Base-by-base conservation (phyloP, 345 rosid genomes). In the Firmiana major region DNA sequence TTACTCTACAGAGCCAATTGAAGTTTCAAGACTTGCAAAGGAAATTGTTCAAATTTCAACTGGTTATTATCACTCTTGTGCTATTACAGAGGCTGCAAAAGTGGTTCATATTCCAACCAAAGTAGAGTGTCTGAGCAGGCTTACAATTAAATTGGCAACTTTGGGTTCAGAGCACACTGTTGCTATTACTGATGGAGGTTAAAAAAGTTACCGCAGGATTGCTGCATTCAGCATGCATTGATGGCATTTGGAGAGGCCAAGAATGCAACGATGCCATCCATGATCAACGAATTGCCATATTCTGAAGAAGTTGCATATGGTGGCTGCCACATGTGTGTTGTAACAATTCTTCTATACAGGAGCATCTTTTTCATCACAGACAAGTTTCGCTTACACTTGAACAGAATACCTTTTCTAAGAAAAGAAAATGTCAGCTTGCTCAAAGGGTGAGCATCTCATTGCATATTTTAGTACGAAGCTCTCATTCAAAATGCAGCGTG, bases 111-210 rank as follows among this genome's bases (percentile, higher is more conserved):
- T 76, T 28, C 97, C 98, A 22, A 89, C 96, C 76, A 90, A 89
- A 84, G 90, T 93, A 68, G 91, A 92, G 77, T 88, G 81, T 86
- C 79, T 95, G 87, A 81, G 84, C 71, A 97, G 96, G 70, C 85
- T 95, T 74, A 49, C 77, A 81, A 84, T 90, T 21, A 88, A 86
- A 85, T 83, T 72, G 63, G 94, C 83, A 60, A 92, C 99, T 79
- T 85, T 95, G 84, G 98, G 93, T 72, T 89, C 97, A 42, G 99
- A 95, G 85, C 98, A 95, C 77, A 89, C 98, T 26, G 71, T 95
- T 81, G 99, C 97, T 83, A 89, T 95, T 77, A 87, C 98, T n/a
- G n/a, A n/a, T 82, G 97, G 97, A 93, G 99, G 93, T 95, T 34
- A 86, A 77, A 81, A 90, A 63, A 45, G 90, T 89, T 81, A 91